Base-by-base conservation (phyloP, 495 filamentous ascomycete species). In the Podospora didyma region DNA sequence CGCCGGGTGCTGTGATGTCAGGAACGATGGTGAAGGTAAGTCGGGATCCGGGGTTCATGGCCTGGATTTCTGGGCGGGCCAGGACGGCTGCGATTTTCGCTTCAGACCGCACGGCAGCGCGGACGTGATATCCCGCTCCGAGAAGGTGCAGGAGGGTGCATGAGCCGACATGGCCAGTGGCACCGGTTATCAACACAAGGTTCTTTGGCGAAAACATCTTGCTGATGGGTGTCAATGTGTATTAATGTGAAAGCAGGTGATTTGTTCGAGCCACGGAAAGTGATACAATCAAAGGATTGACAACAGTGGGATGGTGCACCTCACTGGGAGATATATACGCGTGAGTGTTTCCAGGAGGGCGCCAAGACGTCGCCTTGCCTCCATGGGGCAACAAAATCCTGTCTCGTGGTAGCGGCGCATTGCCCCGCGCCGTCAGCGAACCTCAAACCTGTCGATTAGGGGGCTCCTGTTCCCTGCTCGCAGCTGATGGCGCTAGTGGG, bases 131-230 rank as follows among this genome's bases (percentile, higher is more conserved):
- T 44, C 73, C 75, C 9, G 64, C 61, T 37, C 64, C 53, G 54
- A 73, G 63, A 54, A 70, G 63, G 51, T 53, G 49, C 61, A 72
- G 7, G 63, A 80, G 24, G 63, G 65, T 65, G 37, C 68, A 69
- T 19, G 72, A 73, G 34, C 73, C 77, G 54, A 81, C 73, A 53
- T 75, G 76, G 46, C 77, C 74, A 39, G 76, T 81, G 17, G 72
- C 75, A 21, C 77, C 77, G 7, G 77, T 79, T 23, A 79, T 63
- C 14, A 82, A 70, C 46, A 82, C 59, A 51, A 66, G 55, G 39
- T 51, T 53, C 17, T 37, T 54, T 46, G 52, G 26, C 2, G 52
- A 47, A 45, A 53, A 19, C 51, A 53, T 53, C 16, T 31, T 52
- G 17, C 24, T 19, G 47, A 22, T 31, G 12, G 14, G 3, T 34